Evolutionary conservation across 768 basidiomycete species (phyloP), one percentile per base, ranked within the genome.

Genomic region (Hericium rajendrae): DNA sequence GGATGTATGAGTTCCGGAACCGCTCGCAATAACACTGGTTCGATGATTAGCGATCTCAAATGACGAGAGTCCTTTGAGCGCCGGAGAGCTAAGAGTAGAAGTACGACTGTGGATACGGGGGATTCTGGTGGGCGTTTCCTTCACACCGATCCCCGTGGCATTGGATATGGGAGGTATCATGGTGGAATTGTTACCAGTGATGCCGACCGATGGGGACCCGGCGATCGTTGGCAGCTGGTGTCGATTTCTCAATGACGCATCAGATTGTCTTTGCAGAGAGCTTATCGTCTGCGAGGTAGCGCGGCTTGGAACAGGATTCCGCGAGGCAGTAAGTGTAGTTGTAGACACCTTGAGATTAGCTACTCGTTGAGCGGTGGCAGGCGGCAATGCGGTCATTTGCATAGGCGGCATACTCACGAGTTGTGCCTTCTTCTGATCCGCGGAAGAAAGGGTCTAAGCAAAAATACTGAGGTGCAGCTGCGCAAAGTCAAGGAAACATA

Each of bases 61-160:
- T 2, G 69, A 60, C 16, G 76, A 73, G 16, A 81, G 76, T n/a
- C 76, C 74, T 63, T 84, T 84, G 55, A 82, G 69, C 46, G 86
- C 79, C 13, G 91, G 91, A 6, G 90, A 90, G 50, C 81, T 78
- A 54, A 78, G 79, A 10, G 86, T 82, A 4, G 91, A 88, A 2
- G 86, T 84, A 38, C 86, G 81, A 66, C 89, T 89, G n/a, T 90
- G 87, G 41, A 94, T 93, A 24, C 91, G 88, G 50, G 91, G 91
- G 65, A 94, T 94, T 74, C 92, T 94, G 18, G 91, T 94, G 3
- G 91, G 91, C 0, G 92, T 92, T 67, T 91, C 91, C 71, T 92
- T 92, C 5, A 80, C 68, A 56, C 84, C 70, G 10, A 75, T 72
- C 28, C 78, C 74, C 2, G 74, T 65, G 15, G 81, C 74, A 62